These are phyloP conservation scores for Elaphomyces granulatus DNA, from an alignment of 495 filamentous ascomycete species.

Conservation along the genomic window DNA sequence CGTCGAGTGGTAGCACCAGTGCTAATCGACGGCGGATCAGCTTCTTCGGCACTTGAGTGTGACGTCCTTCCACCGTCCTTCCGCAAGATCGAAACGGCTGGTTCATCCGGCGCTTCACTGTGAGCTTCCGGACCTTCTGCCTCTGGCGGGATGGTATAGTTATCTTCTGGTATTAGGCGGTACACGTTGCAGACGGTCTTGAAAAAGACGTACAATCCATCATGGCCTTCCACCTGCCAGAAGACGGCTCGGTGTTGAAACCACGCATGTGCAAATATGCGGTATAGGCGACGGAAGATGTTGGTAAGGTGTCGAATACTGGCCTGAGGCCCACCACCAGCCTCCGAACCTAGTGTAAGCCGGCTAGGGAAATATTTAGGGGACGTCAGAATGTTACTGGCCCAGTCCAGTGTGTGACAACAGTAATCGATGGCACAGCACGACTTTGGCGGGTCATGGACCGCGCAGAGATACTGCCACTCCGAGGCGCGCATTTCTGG, in stretches of 20 bases:
- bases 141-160: constrained; percentile 86
- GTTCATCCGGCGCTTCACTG: constrained; percentile 19
- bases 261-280: constrained; percentile 98
- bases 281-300: constrained; percentile 84
- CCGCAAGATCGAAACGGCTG: constrained; percentile 27
- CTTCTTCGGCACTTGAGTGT: constrained; percentile 20
- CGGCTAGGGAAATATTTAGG: constrained; percentile 86
- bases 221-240: constrained; percentile 81
- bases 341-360: constrained; percentile 54
- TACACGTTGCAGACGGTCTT: constrained; percentile 93
- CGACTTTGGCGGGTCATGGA: constrained; percentile 84
- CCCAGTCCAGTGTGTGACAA: constrained; percentile 96
- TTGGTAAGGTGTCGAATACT: constrained; percentile 77
- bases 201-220: constrained; percentile 86
- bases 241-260: constrained; percentile 94
- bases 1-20: constrained; percentile 54
- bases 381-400: constrained; percentile 75
- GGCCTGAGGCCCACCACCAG: constrained; percentile 40
- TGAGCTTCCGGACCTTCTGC: constrained; percentile 62
- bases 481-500: constrained; percentile 97
- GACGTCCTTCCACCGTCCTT: constrained; percentile 18
- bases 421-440: constrained; percentile 99
- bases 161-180: constrained; percentile 75
- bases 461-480: constrained; percentile 98
- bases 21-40: constrained; percentile 21